Evolutionary conservation across 2,329 filamentous ascomycete species (phyloP).

Genomic region (Byssothecium circinans): DNA sequence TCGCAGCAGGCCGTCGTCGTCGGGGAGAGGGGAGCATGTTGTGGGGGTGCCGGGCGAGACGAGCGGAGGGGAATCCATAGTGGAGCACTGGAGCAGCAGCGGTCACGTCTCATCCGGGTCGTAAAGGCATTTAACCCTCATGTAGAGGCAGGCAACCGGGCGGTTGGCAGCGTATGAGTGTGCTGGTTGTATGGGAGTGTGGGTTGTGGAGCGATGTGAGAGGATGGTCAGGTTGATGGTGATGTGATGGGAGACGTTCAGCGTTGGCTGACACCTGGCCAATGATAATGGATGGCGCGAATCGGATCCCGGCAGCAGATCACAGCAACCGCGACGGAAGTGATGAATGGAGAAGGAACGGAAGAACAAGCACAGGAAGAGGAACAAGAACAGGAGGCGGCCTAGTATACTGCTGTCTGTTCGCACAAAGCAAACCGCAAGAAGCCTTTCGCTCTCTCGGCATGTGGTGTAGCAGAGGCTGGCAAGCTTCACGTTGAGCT

Average conservation of each 20-base stretch:
- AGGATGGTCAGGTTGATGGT: conserved; percentile 9
- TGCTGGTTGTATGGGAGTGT: conserved; percentile 14
- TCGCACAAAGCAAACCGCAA: too few species aligned
- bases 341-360: too few species aligned
- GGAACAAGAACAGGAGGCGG: too few species aligned
- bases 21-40: conserved; percentile 26
- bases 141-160: conserved; percentile 23
- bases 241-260: background rate
- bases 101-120: conserved; percentile 25
- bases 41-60: conserved; percentile 12
- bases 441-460: too few species aligned
- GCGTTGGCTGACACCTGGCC: background rate
- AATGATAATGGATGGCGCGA: background rate
- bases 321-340: background rate
- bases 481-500: too few species aligned
- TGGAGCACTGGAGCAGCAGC: conserved; percentile 17
- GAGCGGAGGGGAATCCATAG: conserved; percentile 31
- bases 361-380: too few species aligned
- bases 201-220: conserved; percentile 22
- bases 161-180: conserved; percentile 19
- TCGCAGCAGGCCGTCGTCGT: conserved; percentile 23
- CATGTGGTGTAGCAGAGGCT: too few species aligned
- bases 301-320: background rate
- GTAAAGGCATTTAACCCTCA: conserved; percentile 32
- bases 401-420: too few species aligned